Evolutionary conservation across 2,329 filamentous ascomycete species (phyloP).

Genomic region (Cladophialophora immunda): DNA sequence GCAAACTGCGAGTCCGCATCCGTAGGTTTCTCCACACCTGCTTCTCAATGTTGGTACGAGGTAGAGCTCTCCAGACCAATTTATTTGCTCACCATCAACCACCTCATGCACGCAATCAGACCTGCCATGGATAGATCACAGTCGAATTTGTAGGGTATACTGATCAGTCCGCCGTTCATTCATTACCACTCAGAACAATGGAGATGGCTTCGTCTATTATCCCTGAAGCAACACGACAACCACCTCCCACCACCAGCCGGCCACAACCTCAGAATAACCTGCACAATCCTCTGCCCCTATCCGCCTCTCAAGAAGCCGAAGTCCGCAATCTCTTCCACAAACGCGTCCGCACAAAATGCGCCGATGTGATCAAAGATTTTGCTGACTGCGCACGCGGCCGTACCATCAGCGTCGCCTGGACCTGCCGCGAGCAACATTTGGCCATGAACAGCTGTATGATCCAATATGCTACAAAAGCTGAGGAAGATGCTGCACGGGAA

Average conservation of each 20-base stretch:
- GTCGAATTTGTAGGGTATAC: neutral
- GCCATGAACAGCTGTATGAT: conserved; percentile 97
- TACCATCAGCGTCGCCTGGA: conserved; percentile 87
- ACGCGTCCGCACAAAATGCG: conserved; percentile 78
- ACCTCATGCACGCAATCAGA: neutral
- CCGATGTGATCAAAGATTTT: conserved; percentile 85
- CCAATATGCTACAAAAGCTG: conserved; percentile 83
- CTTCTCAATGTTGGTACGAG: neutral
- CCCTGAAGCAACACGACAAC: conserved; percentile 27
- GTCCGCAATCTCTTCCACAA: conserved; percentile 83
- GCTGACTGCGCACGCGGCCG: conserved; percentile 86
- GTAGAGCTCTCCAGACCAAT: conserved; percentile 13
- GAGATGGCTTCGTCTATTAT: conserved; percentile 35
- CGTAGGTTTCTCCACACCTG: conserved; percentile 19
- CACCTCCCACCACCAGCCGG: conserved; percentile 9
- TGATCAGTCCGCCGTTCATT: neutral
- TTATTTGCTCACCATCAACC: conserved; percentile 12
- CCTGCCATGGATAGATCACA: neutral
- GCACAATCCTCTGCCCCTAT: conserved; percentile 83
- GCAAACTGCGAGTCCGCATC: neutral
- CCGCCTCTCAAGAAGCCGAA: conserved; percentile 80
- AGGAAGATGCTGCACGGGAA: conserved; percentile 86
- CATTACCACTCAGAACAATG: conserved; percentile 18
- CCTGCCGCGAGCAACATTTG: conserved; percentile 79
- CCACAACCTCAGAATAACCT: conserved; percentile 44